phyloP scores from a whole-genome alignment of 441 rosid genomes.

The Caryocar brasiliense region DNA sequence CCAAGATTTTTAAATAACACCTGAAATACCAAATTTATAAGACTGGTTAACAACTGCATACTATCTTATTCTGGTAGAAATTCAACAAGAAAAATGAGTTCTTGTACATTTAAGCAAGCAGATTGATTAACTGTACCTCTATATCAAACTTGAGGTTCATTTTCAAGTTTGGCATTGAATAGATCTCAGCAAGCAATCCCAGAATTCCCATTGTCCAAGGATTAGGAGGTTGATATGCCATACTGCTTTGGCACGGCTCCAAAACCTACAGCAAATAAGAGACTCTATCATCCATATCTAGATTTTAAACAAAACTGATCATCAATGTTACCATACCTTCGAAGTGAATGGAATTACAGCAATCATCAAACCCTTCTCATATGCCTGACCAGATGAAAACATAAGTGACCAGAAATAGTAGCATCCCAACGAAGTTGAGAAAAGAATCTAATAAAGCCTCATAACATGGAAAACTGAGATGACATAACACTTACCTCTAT shows the following conservation, averaged over 20 bases:
- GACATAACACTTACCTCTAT: constrained; percentile 53
- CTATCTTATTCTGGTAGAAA: not conserved
- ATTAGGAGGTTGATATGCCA: constrained; percentile 96
- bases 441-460: not conserved
- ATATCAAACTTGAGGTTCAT: constrained; percentile 99
- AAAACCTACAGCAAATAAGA: constrained; percentile 44
- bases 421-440: not conserved
- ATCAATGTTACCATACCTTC: constrained; percentile 41
- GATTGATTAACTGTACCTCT: constrained; percentile 87
- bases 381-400: constrained; percentile 50
- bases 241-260: constrained; percentile 96
- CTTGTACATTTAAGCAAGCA: not conserved
- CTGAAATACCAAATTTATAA: constrained; percentile 28
- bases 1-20: constrained; percentile 87
- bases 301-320: not conserved
- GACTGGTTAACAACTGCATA: not conserved
- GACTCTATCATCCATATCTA: not conserved
- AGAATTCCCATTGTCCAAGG: constrained; percentile 99
- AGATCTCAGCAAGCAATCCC: constrained; percentile 86
- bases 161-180: constrained; percentile 94
- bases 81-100: not conserved
- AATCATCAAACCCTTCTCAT: constrained; percentile 98
- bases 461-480: not conserved
- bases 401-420: not conserved
- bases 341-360: constrained; percentile 99